Evolutionary conservation across 768 basidiomycete species (phyloP), one percentile per base, ranked within the genome.

Genomic region (Cystobasidiopsis lactophilus): DNA sequence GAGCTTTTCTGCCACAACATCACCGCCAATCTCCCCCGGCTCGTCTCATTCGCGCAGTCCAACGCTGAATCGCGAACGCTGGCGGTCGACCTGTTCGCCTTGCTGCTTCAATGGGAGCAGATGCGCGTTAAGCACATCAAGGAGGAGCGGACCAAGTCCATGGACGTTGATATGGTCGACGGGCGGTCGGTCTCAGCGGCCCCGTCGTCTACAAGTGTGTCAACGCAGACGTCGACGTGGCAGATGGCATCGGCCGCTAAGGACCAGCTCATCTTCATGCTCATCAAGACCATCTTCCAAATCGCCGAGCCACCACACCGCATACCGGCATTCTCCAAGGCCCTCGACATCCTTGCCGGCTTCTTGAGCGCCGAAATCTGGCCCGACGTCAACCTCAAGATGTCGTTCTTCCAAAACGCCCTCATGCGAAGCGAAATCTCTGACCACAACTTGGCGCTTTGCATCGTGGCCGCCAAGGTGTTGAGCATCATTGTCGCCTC

Each of bases 1-100:
- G 80, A 84, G 2, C 71, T 93, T 9, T 96, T 95, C 67, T 76
- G 95, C 14, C 82, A 86, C 0, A 82, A 88, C 62, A 88, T 98
- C 69, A 82, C 89, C 38, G 82, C 82, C 61, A 84, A 83, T 10
- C 71, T 98, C 57, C 74, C 74, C 50, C 89, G 88, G 65, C 73
- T 96, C 5, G 88, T 86, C n/a, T 74, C 89, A 63, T 74, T 77
- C 18, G 71, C 74, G 3, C 59, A 64, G 18, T 75, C 84, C 11
- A 80, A 77, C 9, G 63, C 72, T 23, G 93, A 96, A 60, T 79
- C 83, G 5, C 77, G 86, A n/a, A 68, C 78, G 21, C 69, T 96
- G 39, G 84, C 85, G 21, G 75, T 95, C 53, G 93, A 98, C 55
- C 76, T 89, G 33, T 72, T 89, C 14, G 86, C 93, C 64, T 77